Evolutionary conservation across 768 basidiomycete genomes (phyloP), one percentile per base, ranked within the genome.

Genomic region (Termitomyces sp.): DNA sequence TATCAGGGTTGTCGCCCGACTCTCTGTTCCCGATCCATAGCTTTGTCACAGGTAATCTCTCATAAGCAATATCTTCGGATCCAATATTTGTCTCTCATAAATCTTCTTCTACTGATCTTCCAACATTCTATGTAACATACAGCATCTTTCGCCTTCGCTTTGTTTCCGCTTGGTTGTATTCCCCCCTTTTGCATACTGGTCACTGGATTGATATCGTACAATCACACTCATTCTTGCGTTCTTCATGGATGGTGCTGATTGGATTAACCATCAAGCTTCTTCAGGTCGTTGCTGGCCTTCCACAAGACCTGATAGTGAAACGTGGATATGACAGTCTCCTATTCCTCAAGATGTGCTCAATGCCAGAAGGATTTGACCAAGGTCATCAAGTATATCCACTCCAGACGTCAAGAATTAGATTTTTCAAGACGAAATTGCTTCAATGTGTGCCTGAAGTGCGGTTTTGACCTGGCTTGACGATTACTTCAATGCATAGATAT

Each of bases 1-100:
- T 46, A 44, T 72, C 32, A 65, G 65, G 50, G 67, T 68, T 11
- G 57, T 72, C 34, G 37, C 42, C 3, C 58, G 61, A 22, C 19
- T 47, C 38, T 46, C 51, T 24, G 34, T n/a, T 14, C 47, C 24
- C 21, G 40, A 30, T 41, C 9, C 17, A 42, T 58, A 53, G 51
- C 50, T 35, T 12, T 19, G 15, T 32, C 10, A 5, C 28, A 49
- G 48, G 48, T 50, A 15, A 43, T 10, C 41, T 22, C 43, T 34
- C 17, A 7, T 34, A 21, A n/a, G 21, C 41, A 19, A 32, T 52
- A 43, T 30, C 28, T 43, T 30, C 21, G 2, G 19, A 42, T 12
- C 26, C 22, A 8, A 43, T 14, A 43, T 42, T 51, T 34, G 40
- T 17, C 50, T 32, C 12, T 34, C 15, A 10, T 52, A 17, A 24